These are phyloP conservation scores for Fusarium caatingaense DNA, from an alignment of 2,329 filamentous ascomycete species.

Conservation along the genomic window DNA sequence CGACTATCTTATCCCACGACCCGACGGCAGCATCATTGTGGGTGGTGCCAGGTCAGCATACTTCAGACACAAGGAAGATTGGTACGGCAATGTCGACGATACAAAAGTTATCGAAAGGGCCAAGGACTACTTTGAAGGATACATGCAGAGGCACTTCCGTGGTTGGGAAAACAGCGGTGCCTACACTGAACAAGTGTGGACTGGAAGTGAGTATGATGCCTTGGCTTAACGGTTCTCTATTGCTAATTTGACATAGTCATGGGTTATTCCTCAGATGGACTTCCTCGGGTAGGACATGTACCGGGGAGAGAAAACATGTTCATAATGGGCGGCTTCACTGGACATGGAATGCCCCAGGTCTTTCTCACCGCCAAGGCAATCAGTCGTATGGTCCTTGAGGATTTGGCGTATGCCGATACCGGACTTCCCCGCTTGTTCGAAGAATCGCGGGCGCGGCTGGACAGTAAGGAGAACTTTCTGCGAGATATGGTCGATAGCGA, in stretches of 20 bases:
- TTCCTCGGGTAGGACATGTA: neutral
- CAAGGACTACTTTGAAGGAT: constrained; percentile 58
- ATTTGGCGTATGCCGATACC: neutral
- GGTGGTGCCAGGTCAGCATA: constrained; percentile 51
- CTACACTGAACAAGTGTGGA: neutral
- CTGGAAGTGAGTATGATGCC: neutral
- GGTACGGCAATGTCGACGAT: constrained; percentile 62
- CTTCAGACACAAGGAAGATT: constrained; percentile 52
- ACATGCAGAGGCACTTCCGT: constrained; percentile 60
- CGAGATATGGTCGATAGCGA: too few species aligned
- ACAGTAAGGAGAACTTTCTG: neutral
- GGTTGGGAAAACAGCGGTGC: constrained; percentile 60
- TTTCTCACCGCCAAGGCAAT: constrained; percentile 48
- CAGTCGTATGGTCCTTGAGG: neutral
- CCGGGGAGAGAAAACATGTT: constrained; percentile 47
- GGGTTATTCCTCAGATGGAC: neutral
- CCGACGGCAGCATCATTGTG: constrained; percentile 54
- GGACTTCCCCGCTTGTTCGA: neutral
- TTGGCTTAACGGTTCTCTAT: fast-evolving
- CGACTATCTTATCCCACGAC: constrained; percentile 57
- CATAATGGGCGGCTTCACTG: constrained; percentile 61
- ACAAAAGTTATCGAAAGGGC: constrained; percentile 56
- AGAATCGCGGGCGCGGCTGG: neutral
- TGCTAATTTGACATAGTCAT: neutral
- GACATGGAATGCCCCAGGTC: constrained; percentile 63